Conservation (phyloP, 192 early-diverging fungal species). For the Pecoramyces ruminantium region DNA sequence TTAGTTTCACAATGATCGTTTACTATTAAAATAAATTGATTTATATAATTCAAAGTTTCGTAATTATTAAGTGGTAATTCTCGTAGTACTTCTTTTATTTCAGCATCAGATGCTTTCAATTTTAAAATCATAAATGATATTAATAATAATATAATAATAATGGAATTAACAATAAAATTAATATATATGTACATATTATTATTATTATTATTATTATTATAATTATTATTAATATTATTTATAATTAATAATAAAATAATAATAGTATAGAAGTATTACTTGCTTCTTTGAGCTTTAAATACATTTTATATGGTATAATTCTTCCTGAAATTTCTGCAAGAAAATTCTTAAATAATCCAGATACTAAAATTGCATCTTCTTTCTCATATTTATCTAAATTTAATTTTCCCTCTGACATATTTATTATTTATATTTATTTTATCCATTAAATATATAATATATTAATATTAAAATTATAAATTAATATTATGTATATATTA, state of each 20-base stretch:
- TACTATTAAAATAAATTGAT: background rate
- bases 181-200: no score
- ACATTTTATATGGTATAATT: background rate
- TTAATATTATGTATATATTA: no score
- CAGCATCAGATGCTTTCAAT: background rate
- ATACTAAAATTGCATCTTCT: background rate
- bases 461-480: no score
- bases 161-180: no score
- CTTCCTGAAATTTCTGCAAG: background rate
- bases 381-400: background rate
- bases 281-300: background rate
- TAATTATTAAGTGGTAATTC: background rate
- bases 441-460: no score
- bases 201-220: no score
- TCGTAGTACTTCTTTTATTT: background rate
- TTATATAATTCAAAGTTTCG: background rate
- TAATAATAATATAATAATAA: no score
- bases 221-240: background rate
- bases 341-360: background rate
- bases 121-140: no score
- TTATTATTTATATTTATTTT: no score
- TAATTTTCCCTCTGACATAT: background rate
- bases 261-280: no score
- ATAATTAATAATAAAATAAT: no score
- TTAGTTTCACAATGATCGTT: background rate